Evolutionary conservation across 371 early-diverging fungal genomes (phyloP), one percentile per base, ranked within the genome.

Genomic region (Mucor sp.): DNA sequence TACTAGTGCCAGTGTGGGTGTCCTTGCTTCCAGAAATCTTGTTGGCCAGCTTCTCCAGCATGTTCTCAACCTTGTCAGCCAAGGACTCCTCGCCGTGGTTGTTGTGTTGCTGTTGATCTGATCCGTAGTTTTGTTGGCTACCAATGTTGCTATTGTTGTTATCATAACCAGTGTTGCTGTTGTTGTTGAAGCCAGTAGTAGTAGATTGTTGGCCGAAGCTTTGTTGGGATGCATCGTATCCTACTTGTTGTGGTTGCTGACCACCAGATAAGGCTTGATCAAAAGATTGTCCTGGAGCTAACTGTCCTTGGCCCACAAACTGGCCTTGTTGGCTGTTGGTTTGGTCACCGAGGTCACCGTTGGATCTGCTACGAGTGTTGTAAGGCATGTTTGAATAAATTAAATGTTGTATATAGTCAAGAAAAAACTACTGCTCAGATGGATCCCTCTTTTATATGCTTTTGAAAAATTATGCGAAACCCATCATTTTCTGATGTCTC

Each of bases 51-150:
- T 53, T 63, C 41, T 69, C 69, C 43, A 69, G 41, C 58, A 63
- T 44, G 30, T 50, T 30, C 19, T 69, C 69, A 17, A 69, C 58
- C 44, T 64, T 69, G 32, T 69, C 69, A 60, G 69, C 69, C 12
- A 69, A 30, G 14, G 69, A 69, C 66, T 53, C 82, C 82, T 63
- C 86, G 74, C 6, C 9, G 1, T 50, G 33, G 7, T 48, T 27
- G 39, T 25, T 27, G 17, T 57, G 3, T 6, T 21, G 30, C 25
- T 56, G 63, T 35, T 68, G 57, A 17, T 44, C 37, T 33, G 19
- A 7, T 17, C 27, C 9, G 7, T 11, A 32, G 28, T 28, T 55
- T 47, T 47, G 47, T 21, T 47, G 47, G 8, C 3, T n/a, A 53
- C 27, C 25, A 0, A 23, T 25, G 23, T 50, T 12, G 12, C 3